These are phyloP conservation scores for Ustilago curta DNA, from an alignment of 1,284 basidiomycete species.

Conservation along the genomic window DNA sequence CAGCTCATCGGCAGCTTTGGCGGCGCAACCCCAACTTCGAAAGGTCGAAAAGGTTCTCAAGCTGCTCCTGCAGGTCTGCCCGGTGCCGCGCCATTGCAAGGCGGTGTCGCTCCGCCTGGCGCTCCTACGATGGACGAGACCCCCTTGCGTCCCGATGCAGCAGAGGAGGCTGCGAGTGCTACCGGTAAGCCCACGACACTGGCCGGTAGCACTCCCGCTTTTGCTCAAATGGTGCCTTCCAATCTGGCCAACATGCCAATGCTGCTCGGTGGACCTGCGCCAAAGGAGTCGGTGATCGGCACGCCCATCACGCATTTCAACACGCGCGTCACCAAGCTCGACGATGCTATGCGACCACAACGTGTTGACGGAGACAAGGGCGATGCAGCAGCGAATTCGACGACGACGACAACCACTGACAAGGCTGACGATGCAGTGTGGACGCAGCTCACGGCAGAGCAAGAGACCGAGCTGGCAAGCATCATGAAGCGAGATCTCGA, in stretches of 20 bases:
- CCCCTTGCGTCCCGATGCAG: slow-evolving; percentile 29
- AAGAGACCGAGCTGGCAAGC: slow-evolving; percentile 72
- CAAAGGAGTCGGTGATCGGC: slow-evolving; percentile 57
- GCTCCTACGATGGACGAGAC: slow-evolving; percentile 17
- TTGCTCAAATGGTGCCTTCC: slow-evolving; percentile 60
- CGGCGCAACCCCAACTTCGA: slow-evolving; percentile 14
- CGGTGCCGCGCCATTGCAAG: slow-evolving; percentile 9
- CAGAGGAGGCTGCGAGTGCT: slow-evolving; percentile 33
- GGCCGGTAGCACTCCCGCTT: slow-evolving; percentile 33
- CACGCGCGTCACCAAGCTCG: slow-evolving; percentile 76
- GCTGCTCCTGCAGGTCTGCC: slow-evolving; percentile 10
- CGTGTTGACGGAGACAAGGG: slow-evolving; percentile 72
- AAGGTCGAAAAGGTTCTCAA: slow-evolving; percentile 31
- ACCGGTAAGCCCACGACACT: slow-evolving; percentile 53
- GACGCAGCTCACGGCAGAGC: slow-evolving; percentile 72
- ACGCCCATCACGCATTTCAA: slow-evolving; percentile 75
- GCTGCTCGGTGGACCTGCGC: slow-evolving; percentile 68
- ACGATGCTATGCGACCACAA: slow-evolving; percentile 70
- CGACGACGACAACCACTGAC: slow-evolving; percentile 28
- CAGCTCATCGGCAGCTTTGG: slow-evolving; percentile 44
- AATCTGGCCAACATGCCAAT: slow-evolving; percentile 59
- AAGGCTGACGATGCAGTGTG: slow-evolving; percentile 39
- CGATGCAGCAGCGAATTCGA: slow-evolving; percentile 5
- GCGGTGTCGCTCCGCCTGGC: slow-evolving; percentile 7
- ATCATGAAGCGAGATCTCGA: slow-evolving; percentile 74